phyloP scores from a whole-genome alignment of 352 stramenopile genomes.

The Aphanomyces stellatus region DNA sequence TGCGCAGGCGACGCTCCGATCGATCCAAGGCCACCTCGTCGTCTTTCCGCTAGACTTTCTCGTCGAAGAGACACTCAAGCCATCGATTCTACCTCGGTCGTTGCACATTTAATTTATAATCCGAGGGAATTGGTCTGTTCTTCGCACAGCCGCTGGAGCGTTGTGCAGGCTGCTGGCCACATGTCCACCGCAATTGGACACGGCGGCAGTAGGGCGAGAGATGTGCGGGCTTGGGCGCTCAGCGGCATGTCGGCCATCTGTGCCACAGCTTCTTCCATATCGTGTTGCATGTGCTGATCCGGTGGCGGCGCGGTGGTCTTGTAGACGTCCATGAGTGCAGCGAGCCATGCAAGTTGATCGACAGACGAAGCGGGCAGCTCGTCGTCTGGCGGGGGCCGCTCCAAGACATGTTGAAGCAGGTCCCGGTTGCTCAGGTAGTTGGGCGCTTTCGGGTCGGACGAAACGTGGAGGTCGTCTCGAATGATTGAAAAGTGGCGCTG shows the following conservation, averaged over 20 bases:
- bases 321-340: no score
- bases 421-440: background rate
- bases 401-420: background rate
- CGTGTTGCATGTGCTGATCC: no score
- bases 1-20: slow-evolving; percentile 58
- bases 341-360: background rate
- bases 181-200: no score
- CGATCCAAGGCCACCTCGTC: slow-evolving; percentile 78
- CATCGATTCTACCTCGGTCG: slow-evolving; percentile 67
- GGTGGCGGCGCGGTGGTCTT: no score
- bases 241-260: no score
- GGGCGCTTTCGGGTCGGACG: background rate
- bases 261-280: no score
- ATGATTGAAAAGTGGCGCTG: background rate
- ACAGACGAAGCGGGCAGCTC: background rate
- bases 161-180: no score
- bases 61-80: slow-evolving; percentile 74
- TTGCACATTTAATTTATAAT: slow-evolving; percentile 72
- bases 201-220: no score
- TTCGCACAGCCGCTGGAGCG: no score
- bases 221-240: no score
- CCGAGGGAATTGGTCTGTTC: background rate
- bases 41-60: slow-evolving; percentile 82
- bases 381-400: background rate
- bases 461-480: background rate